These are phyloP conservation scores for Cladosporium sp. DNA, from an alignment of 2,329 filamentous ascomycete species.

Conservation along the genomic window DNA sequence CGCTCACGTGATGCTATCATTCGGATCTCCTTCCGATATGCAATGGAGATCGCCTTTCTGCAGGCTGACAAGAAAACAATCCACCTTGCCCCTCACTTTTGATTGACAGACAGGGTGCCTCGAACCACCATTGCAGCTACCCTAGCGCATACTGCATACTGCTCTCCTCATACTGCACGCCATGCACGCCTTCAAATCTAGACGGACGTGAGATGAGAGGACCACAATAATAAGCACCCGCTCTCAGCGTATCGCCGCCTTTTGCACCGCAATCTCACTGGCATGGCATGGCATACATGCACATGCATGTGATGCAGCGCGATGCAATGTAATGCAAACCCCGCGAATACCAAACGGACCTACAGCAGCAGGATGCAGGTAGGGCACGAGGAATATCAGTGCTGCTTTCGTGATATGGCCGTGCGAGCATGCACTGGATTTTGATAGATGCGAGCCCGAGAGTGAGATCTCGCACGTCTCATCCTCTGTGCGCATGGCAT, in stretches of 20 bases:
- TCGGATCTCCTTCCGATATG: not conserved
- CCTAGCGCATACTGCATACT: not conserved
- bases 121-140: conserved; percentile 3
- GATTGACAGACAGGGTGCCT: not conserved
- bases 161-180: not conserved
- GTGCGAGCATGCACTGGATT: not conserved
- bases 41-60: not conserved
- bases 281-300: not conserved
- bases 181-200: not conserved
- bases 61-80: conserved; percentile 4
- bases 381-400: not conserved
- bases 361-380: not conserved
- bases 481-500: not conserved
- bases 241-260: not conserved
- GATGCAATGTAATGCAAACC: not conserved
- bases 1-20: not conserved
- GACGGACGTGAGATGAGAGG: not conserved
- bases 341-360: not conserved
- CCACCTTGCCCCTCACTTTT: not conserved
- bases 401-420: not conserved
- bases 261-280: not conserved
- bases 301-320: not conserved
- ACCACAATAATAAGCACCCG: not conserved
- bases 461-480: not conserved
- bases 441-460: not conserved